These are phyloP conservation scores for Boletus pseudopeckii DNA, from an alignment of 768 basidiomycete species.

Conservation along the genomic window DNA sequence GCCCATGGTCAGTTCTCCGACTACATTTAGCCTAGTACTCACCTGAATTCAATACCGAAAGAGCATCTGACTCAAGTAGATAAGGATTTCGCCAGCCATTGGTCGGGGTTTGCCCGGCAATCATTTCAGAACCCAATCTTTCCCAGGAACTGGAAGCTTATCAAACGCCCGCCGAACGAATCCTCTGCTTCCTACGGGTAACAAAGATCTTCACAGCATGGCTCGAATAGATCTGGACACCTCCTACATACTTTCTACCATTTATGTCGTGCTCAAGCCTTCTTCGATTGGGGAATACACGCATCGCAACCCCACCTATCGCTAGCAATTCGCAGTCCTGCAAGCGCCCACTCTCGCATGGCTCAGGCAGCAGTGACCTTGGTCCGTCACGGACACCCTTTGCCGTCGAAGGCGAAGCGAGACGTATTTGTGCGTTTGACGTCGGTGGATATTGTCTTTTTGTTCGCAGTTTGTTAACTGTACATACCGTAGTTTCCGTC, in stretches of 20 bases:
- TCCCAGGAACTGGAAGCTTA: slow-evolving; percentile 9
- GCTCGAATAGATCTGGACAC: neutral
- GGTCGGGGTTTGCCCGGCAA: neutral
- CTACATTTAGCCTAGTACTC: neutral
- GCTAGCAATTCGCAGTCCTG: neutral
- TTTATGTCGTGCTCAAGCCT: slow-evolving; percentile 14
- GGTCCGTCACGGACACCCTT: neutral
- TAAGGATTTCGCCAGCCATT: slow-evolving; percentile 16
- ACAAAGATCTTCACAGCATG: neutral
- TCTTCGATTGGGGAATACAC: neutral
- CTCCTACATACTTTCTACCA: slow-evolving; percentile 3
- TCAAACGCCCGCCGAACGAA: slow-evolving; percentile 8
- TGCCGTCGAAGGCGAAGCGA: slow-evolving; percentile 2
- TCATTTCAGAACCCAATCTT: slow-evolving; percentile 1
- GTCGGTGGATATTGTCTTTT: neutral
- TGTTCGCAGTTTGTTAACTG: neutral
- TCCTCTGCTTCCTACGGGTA: neutral
- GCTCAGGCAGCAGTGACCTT: slow-evolving; percentile 1
- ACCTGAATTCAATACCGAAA: neutral
- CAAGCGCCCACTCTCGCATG: slow-evolving; percentile 6
- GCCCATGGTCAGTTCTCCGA: neutral
- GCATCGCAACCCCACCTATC: neutral
- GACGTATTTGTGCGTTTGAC: slow-evolving; percentile 15
- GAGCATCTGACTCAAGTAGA: slow-evolving; percentile 6
- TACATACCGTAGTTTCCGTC: slow-evolving; percentile 11